These are phyloP conservation scores for Globisporangium abappressorium DNA, from an alignment of 352 stramenopile species.

Conservation along the genomic window DNA sequence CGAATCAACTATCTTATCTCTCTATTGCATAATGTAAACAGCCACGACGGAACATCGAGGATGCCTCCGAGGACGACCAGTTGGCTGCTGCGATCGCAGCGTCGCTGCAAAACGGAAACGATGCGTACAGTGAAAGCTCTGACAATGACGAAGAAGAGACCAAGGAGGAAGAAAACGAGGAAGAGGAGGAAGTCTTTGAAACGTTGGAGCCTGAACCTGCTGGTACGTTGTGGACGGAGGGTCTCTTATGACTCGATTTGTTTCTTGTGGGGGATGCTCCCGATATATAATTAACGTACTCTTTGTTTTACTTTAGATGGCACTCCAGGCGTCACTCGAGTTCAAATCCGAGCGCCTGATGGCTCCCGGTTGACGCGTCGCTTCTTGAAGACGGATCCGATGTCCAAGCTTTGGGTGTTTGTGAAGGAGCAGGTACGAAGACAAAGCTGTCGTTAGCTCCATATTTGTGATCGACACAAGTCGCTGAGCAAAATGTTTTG, in stretches of 20 bases:
- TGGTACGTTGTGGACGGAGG: constrained; percentile 25
- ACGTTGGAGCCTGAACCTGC: constrained; percentile 50
- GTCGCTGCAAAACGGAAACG: constrained; percentile 54
- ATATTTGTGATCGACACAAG: constrained; percentile 15
- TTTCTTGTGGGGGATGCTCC: background rate
- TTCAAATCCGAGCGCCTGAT: constrained; percentile 70
- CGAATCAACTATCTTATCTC: background rate
- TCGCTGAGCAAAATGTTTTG: background rate
- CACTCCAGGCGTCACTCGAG: constrained; percentile 46
- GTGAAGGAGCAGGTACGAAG: constrained; percentile 53
- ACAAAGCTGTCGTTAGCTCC: background rate
- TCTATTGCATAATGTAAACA: background rate
- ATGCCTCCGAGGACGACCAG: constrained; percentile 74
- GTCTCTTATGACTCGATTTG: background rate
- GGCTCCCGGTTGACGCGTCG: constrained; percentile 62
- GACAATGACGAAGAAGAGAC: constrained; percentile 25
- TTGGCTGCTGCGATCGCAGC: constrained; percentile 76
- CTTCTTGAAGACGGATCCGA: constrained; percentile 69
- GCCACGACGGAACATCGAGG: constrained; percentile 31
- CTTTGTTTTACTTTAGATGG: constrained; percentile 28
- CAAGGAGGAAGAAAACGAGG: constrained; percentile 33
- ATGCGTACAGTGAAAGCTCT: constrained; percentile 22
- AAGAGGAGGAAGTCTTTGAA: constrained; percentile 40
- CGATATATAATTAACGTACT: background rate
- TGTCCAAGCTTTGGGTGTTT: constrained; percentile 65